Evolutionary conservation across 116 monocot species (phyloP).

Genomic region (Dioscorea cayenensis): DNA sequence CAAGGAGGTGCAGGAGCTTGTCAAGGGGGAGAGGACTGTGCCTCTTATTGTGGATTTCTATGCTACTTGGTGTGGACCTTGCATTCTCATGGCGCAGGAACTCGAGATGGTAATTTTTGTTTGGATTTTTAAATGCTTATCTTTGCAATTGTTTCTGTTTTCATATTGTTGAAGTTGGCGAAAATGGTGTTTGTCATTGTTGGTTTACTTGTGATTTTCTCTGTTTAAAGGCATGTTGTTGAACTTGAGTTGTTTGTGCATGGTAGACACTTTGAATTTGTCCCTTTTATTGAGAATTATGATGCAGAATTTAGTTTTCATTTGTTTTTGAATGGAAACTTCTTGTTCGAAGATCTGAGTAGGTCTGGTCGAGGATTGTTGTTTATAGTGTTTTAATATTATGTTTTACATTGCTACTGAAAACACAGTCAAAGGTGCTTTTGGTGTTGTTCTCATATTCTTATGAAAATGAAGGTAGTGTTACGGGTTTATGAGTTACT

Average conservation of each 20-base stretch:
- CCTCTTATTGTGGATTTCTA: constrained; percentile 89
- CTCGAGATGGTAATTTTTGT: constrained; percentile 62
- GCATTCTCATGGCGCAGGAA: constrained; percentile 89
- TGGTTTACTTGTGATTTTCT: background rate
- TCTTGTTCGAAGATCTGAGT: no score
- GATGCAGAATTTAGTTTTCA: no score
- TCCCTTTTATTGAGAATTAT: background rate
- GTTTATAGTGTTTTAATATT: no score
- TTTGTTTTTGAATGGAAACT: no score
- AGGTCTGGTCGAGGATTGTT: no score
- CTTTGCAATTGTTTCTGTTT: background rate
- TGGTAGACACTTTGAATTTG: background rate
- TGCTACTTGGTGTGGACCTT: constrained; percentile 94
- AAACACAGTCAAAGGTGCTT: no score
- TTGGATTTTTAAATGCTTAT: background rate
- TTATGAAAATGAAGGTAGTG: no score
- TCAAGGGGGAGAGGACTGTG: constrained; percentile 59
- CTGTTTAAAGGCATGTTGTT: no score
- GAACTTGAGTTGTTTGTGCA: background rate
- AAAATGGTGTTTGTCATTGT: background rate
- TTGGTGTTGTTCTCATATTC: no score
- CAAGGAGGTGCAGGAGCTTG: constrained; percentile 57
- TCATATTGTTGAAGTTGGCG: background rate
- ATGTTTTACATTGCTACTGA: no score
- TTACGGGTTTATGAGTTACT: no score